Base-by-base conservation (phyloP, 352 stramenopile species). In the Hyaloperonospora brassicae region DNA sequence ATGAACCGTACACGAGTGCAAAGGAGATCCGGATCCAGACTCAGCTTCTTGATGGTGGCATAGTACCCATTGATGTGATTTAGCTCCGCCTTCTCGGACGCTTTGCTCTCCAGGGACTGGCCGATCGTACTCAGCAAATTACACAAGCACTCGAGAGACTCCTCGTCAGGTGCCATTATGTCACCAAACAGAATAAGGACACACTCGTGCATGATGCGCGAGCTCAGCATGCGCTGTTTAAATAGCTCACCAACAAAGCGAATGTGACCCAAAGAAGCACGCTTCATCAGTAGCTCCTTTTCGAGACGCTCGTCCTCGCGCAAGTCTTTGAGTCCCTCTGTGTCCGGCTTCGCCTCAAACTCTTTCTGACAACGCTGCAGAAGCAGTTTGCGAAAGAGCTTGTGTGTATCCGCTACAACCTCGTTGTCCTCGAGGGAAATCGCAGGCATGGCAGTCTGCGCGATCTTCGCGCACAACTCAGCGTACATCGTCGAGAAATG, bases 401-500 rank as follows among this genome's bases (percentile, higher is more conserved):
- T 98, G 50, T 86, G 63, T 27, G 78, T 85, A 50, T 86, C 75
- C 12, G 68, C 52, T 6, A 79, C 80, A 13, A 88, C 82, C 44
- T 82, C 62, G n/a, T 74, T 63, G 47, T 80, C 59, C 7, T 64
- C 68, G 41, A 94, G 70, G 8, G 86, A 80, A 39, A 94, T 76
- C 4, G 73, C 71, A 5, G 81, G 72, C 76, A 95, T 88, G 35
- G 85, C 80, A 31, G 89, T 93, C 52, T 85, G 81, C 9, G 86
- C 72, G 49, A 98, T 84, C 50, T 96, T 96, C 7, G 80, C 73
- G 59, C 93, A 98, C 6, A 98, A 72, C 59, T 95, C 79, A 12
- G 93, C 95, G 60, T 98, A 98, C 89, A 98, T 98, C 23, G 85
- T 87, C 17, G 84, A 84, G 64, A 98, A 98, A 68, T 98, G 95